Base-by-base conservation (phyloP, 2,329 filamentous ascomycete genomes). In the Corinectria fuckeliana region DNA sequence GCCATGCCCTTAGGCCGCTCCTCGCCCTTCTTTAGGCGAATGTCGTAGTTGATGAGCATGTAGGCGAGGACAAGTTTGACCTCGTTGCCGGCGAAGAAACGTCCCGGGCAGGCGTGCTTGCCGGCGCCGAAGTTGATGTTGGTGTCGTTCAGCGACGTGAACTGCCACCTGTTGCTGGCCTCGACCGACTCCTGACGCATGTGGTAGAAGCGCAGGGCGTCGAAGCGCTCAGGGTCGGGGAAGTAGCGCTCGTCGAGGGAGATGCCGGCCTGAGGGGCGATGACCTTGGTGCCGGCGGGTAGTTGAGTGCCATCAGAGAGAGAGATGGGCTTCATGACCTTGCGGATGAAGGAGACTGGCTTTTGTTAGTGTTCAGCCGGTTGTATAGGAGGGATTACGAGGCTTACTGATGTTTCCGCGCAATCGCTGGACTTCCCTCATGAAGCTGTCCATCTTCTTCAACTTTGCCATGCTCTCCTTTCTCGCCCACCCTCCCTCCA, bases 141-240 rank as follows among this genome's bases (percentile, higher is more conserved):
- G 25, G 72, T 76, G 50, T 80, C 76, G 42, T 67, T 68, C 45
- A 80, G 71, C 38, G 77, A 76, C 3, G 78, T 79, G 57, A 81
- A 81, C 52, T 81, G 79, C 71, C 73, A 76, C 32, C 76, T 71
- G 60, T 77, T 76, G 28, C 69, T 74, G 60, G 76, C 76, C 47
- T 77, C 75, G 20, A 67, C 68, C 1, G 74, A 76, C 53, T 71
- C 68, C 47, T 79, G 72, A 9, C 79, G 77, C 59, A 80, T 65
- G 45, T 74, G 78, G 69, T 80, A 81, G 71, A 83, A 84, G 49
- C 82, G 81, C 50, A 84, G 64, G 4, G 79, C 77, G 61, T 84
- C 81, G 50, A 84, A 81, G 1, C 74, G 74, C 18, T 79, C 76
- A 5, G 81, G 76, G 18, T 76, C 70, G 10, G 72, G 67, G 62